phyloP scores from a whole-genome alignment of 257 asterid species.

The Plectranthus barbatus region DNA sequence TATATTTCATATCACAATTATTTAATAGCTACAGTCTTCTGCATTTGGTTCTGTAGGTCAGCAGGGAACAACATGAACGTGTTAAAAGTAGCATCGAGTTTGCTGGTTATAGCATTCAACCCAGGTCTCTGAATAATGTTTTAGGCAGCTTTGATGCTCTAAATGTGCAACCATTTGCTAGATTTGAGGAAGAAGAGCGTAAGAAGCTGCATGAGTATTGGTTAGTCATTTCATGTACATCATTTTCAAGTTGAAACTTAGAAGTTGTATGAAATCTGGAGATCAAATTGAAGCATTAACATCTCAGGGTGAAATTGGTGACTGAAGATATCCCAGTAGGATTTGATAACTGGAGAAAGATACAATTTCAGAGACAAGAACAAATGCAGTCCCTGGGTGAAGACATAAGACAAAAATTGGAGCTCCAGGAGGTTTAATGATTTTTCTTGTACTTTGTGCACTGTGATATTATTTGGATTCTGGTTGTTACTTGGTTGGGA shows the following conservation, averaged over 20 bases:
- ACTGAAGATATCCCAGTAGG: slow-evolving; percentile 52
- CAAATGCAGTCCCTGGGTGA: slow-evolving; percentile 40
- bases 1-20: neutral
- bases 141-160: slow-evolving; percentile 64
- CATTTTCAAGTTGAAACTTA: slow-evolving; percentile 11
- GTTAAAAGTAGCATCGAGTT: slow-evolving; percentile 74
- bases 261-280: slow-evolving; percentile 11
- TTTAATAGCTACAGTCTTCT: neutral
- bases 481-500: neutral
- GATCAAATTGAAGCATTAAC: neutral
- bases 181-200: slow-evolving; percentile 86
- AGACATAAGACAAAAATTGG: slow-evolving; percentile 49
- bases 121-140: slow-evolving; percentile 63
- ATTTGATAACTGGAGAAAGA: slow-evolving; percentile 48
- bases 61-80: slow-evolving; percentile 83
- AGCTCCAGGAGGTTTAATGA: slow-evolving; percentile 41
- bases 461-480: slow-evolving; percentile 3
- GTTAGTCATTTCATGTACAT: slow-evolving; percentile 37
- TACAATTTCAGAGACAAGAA: slow-evolving; percentile 36
- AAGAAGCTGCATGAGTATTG: slow-evolving; percentile 74
- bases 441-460: neutral
- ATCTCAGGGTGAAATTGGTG: slow-evolving; percentile 70
- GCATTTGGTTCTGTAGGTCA: slow-evolving; percentile 50
- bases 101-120: slow-evolving; percentile 59
- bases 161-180: slow-evolving; percentile 82